phyloP scores from a whole-genome alignment of 805 yeast genomes.

The Wickerhamomyces kurtzmanii region DNA sequence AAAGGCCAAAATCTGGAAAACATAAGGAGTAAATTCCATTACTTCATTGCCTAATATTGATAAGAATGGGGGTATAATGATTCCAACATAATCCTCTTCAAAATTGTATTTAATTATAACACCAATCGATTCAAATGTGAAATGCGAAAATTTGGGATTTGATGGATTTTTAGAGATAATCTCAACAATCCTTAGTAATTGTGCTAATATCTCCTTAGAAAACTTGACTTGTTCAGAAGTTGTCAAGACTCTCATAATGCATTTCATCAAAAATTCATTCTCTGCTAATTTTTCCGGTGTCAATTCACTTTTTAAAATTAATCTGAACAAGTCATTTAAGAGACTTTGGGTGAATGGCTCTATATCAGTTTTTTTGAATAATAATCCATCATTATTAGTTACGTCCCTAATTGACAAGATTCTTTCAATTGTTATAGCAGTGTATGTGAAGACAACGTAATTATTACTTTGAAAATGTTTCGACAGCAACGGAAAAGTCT shows the following conservation, averaged over 20 bases:
- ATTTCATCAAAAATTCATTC: constrained; percentile 87
- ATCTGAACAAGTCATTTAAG: constrained; percentile 53
- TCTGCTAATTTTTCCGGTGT: constrained; percentile 91
- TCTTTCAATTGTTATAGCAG: constrained; percentile 89
- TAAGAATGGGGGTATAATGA: constrained; percentile 60
- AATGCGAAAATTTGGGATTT: constrained; percentile 89
- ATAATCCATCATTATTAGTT: constrained; percentile 35
- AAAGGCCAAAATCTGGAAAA: constrained; percentile 81
- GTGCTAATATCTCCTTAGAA: constrained; percentile 40
- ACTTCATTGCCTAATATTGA: constrained; percentile 71
- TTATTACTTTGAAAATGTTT: constrained; percentile 54
- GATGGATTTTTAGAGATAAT: constrained; percentile 85
- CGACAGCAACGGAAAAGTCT: constrained; percentile 72
- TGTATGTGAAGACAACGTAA: constrained; percentile 84
- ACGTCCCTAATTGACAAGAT: constrained; percentile 66
- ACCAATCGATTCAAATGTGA: constrained; percentile 80
- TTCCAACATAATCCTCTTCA: constrained; percentile 23
- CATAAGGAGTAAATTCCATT: constrained; percentile 90
- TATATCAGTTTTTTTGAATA: constrained; percentile 70
- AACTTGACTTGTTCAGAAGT: constrained; percentile 54
- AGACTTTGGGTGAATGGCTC: constrained; percentile 51
- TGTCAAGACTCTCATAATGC: constrained; percentile 72
- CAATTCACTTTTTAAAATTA: constrained; percentile 47
- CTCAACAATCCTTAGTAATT: constrained; percentile 58
- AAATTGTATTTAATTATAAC: constrained; percentile 50